Conservation (phyloP, 1,284 basidiomycete species). For the Melampsora americana region DNA sequence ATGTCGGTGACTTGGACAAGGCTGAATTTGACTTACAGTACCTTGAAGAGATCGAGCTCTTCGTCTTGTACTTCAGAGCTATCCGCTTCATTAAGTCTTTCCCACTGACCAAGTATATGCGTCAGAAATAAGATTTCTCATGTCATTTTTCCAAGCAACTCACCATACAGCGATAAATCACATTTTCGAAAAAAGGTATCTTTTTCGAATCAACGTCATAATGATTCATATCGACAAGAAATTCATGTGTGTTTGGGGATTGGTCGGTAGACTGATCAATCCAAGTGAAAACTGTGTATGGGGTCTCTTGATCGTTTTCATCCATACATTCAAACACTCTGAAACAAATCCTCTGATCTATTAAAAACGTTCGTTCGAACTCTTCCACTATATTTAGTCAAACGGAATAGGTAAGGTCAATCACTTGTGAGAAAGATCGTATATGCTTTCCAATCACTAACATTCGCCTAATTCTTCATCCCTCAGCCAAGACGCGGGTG, state of each 20-base stretch:
- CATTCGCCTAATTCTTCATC: conserved; percentile 92
- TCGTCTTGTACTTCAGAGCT: conserved; percentile 38
- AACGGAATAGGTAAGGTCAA: conserved; percentile 22
- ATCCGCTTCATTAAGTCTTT: conserved; percentile 7
- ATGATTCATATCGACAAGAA: conserved; percentile 25
- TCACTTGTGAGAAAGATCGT: conserved; percentile 59
- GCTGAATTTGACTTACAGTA: neutral
- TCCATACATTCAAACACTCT: conserved; percentile 16
- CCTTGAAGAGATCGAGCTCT: conserved; percentile 3
- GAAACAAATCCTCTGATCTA: conserved; percentile 23
- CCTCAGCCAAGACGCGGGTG: conserved; percentile 89
- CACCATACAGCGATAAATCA: conserved; percentile 24
- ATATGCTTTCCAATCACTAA: conserved; percentile 62
- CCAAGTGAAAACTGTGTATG: conserved; percentile 21
- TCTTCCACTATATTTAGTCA: conserved; percentile 16
- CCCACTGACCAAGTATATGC: conserved; percentile 25
- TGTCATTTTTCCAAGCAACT: neutral
- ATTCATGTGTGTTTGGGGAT: conserved; percentile 22
- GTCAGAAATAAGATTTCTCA: neutral
- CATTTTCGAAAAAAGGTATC: neutral
- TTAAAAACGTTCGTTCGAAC: conserved; percentile 24
- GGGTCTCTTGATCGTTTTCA: conserved; percentile 24
- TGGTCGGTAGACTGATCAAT: conserved; percentile 27
- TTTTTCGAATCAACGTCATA: conserved; percentile 8
- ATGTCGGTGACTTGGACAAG: neutral